A percentile compares a stretch with the other conserved stretches of the same genome.
These are phyloP conservation scores for Jaapia argillacea DNA, from an alignment of 768 basidiomycete species.

Conservation along the genomic window DNA sequence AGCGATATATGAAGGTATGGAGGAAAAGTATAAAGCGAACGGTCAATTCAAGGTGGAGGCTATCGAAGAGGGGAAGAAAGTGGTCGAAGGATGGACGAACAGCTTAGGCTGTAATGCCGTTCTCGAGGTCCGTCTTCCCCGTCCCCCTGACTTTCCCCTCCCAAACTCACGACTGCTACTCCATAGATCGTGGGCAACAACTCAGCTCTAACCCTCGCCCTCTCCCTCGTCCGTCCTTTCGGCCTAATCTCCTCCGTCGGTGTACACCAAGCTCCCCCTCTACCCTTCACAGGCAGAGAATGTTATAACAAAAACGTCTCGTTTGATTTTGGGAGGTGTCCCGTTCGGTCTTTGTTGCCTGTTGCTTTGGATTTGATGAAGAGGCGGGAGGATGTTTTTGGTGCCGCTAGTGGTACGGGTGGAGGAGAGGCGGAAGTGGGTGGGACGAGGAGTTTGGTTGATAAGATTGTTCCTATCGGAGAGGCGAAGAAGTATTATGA, in stretches of 20 bases:
- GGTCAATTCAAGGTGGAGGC: constrained; percentile 32
- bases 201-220: constrained; percentile 52
- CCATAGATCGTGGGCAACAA: constrained; percentile 60
- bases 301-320: constrained; percentile 74
- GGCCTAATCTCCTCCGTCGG: constrained; percentile 71
- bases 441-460: constrained; percentile 48
- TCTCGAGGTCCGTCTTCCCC: constrained; percentile 46
- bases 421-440: too few species aligned
- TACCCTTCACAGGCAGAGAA: constrained; percentile 47
- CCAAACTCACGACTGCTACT: neutral
- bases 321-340: constrained; percentile 74
- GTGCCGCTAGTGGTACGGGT: too few species aligned
- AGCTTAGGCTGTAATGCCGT: constrained; percentile 53
- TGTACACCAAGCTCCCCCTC: constrained; percentile 42
- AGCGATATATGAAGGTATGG: constrained; percentile 44
- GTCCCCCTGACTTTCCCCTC: too few species aligned
- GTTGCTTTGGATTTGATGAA: constrained; percentile 58
- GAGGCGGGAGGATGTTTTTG: constrained; percentile 64
- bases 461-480: constrained; percentile 51
- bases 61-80: constrained; percentile 39
- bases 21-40: constrained; percentile 35
- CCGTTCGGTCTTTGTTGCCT: constrained; percentile 69
- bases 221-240: constrained; percentile 64
- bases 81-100: constrained; percentile 41
- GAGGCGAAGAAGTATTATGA: constrained; percentile 49